Evolutionary conservation across 371 early-diverging fungal species (phyloP), one percentile per base, ranked within the genome.

Genomic region (Mortierella sp.): DNA sequence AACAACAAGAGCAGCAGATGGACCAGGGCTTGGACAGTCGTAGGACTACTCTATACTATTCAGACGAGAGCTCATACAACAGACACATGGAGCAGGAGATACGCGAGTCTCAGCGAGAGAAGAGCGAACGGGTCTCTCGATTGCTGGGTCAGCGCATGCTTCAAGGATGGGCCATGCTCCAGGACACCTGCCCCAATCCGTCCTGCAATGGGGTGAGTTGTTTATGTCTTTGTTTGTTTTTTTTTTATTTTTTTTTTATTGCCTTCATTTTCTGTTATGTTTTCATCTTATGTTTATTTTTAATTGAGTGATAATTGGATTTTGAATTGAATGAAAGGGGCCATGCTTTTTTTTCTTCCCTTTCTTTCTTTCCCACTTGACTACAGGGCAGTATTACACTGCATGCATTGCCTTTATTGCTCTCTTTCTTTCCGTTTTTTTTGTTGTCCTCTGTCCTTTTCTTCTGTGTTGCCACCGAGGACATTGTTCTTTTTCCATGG

Each of bases 111-210:
- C 76, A 73, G 38, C 77, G 87, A 54, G 92, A 92, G 77, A 92
- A 93, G 73, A 92, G 89, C 6, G 89, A 93, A 16, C 84, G 82
- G 54, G 93, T 92, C 13, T 92, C 93, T 26, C 88, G 91, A 68
- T 74, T 93, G 52, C 91, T 95, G 78, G 94, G 94, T 24, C 90
- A 95, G 83, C 90, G 91, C 50, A 87, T 94, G 86, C 87, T 95
- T 44, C 91, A 92, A 38, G 93, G 93, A 31, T 95, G 95, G 95
- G 83, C 94, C 8, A 75, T 95, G 70, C 83, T 94, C 6, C 92
- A 94, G 70, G 94, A 94, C 19, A 84, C 89, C 19, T 95, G 95
- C 77, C 92, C 92, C 21, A 92, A 89, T 52, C 79, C 80, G 1
- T 68, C 79, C 21, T 94, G 95, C 76, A 91, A 89, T 79, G 92